A percentile compares a stretch with the other conserved stretches of the same genome.
phyloP scores from a whole-genome alignment of 1,139 yeast species.

The Casaregolazyma lundiana region DNA sequence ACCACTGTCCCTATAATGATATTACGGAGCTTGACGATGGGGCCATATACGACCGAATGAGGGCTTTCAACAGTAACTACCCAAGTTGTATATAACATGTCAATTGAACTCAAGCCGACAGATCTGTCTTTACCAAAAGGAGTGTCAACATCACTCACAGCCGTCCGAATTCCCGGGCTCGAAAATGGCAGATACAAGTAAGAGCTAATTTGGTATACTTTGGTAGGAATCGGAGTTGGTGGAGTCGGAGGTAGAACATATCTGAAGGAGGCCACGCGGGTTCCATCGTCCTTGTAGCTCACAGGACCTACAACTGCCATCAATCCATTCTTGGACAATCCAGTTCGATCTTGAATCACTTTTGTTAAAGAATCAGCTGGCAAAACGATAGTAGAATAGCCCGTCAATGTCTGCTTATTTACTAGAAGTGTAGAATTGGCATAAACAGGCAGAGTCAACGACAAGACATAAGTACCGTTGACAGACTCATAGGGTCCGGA shows the following conservation, averaged over 20 bases:
- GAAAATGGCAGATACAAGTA: conserved; percentile 41
- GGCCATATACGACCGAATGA: conserved; percentile 54
- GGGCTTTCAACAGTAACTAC: conserved; percentile 69
- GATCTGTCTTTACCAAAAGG: conserved; percentile 45
- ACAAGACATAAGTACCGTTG: conserved; percentile 39
- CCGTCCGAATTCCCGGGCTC: conserved; percentile 45
- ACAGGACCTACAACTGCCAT: conserved; percentile 38
- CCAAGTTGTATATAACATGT: conserved; percentile 58
- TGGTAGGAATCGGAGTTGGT: conserved; percentile 18
- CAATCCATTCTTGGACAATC: conserved; percentile 38
- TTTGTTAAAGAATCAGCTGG: conserved; percentile 49
- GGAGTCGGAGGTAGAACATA: conserved; percentile 32
- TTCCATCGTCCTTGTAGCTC: not conserved
- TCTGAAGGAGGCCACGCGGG: conserved; percentile 20
- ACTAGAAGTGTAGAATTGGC: conserved; percentile 69
- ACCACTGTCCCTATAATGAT: conserved; percentile 75
- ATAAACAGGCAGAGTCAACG: conserved; percentile 64
- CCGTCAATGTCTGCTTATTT: conserved; percentile 55
- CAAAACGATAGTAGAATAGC: conserved; percentile 65
- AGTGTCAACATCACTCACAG: conserved; percentile 41
- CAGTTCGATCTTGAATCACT: conserved; percentile 48
- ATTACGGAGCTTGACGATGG: conserved; percentile 56
- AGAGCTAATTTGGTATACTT: conserved; percentile 17
- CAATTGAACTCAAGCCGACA: conserved; percentile 63
- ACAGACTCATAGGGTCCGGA: conserved; percentile 31